Evolutionary conservation across 805 yeast species (phyloP), one percentile per base, ranked within the genome.

Genomic region (Kuraishia ogatae): DNA sequence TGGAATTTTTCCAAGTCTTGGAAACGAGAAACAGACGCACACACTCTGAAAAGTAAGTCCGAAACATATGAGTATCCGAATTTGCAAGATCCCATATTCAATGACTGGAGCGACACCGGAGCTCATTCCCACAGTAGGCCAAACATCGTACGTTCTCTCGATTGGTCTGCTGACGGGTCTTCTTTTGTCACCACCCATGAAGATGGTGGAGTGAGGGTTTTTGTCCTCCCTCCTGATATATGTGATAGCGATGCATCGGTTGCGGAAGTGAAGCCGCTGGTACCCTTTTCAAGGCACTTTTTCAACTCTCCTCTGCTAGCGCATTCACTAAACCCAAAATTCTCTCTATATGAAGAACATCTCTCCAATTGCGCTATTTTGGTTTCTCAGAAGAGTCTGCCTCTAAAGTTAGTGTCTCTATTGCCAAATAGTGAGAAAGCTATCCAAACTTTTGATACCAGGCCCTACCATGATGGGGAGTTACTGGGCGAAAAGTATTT

Each of bases 121-220:
- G 43, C 43, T 5, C 15, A 8, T 8, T 35, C 17, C n/a, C 43
- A 15, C 43, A 5, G 13, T 35, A 8, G 43, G 5, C 22, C 22
- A 22, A 47, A 47, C 22, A 47, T 22, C 24, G 20, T 22, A 19
- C 49, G 53, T 17, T 47, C 26, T 22, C 29, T 73, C 1, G 57
- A 54, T 21, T 75, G 78, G 77, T 66, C 76, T 1, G n/a, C 51
- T 2, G 79, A 76, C 56, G 74, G 74, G 1, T 61, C 70, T 1
- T 64, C 75, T 0, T 58, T 76, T n/a, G 64, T 71, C 2, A 60
- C 74, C 1, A 58, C 67, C 2, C 64, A 70, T 24, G 71, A 67
- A 39, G 80, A 76, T 59, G 64, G 59, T 49, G 76, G 70, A 0
- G 56, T 75, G 2, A 60, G 79, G 11, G 63, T 70, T 17, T 76